Evolutionary conservation across 2,329 filamentous ascomycete species (phyloP), one percentile per base, ranked within the genome.

Genomic region (Colletotrichum abscissum): DNA sequence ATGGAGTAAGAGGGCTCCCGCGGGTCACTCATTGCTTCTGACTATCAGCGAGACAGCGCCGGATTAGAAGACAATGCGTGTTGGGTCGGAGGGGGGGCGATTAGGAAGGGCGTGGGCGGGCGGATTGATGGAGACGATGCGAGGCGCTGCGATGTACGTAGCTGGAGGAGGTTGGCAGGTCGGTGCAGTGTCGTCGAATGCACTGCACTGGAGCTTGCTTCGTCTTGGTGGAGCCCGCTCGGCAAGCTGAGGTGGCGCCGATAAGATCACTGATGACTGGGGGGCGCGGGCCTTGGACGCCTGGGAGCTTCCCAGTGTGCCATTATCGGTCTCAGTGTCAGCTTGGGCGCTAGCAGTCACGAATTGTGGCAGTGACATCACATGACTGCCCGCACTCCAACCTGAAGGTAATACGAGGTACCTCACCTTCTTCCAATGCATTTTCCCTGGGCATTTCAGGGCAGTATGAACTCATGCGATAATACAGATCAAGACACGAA

Each of bases 1-100:
- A 91, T 85, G 75, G 88, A 89, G 84, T 91, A 91, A 76, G 88
- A 89, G 75, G 89, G 86, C 78, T 89, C 88, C 81, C 89, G 87
- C 71, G 88, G 87, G 83, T 91, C 89, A 79, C 84, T 80, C 87
- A 89, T 89, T 67, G 63, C 59, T 58, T 68, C 72, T 38, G 78
- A 79, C 82, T 82, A 78, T 75, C 76, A 76, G 71, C 75, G 75
- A 63, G 73, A 74, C 57, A 71, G 60, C 62, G 64, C 72, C 69
- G 64, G 74, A 63, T 58, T 67, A 63, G 62, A 70, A 62, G 67
- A 67, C 59, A 67, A 72, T 63, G 69, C 67, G 65, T 71, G 68
- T 68, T 73, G 77, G 74, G 64, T 66, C 55, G 73, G 73, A 63
- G 33, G 49, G 57, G 54, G n/a, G 71, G 57, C 66, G 65, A 67